A percentile compares a stretch with the other conserved stretches of the same genome.
Conservation (phyloP, 306 rosid genomes). For the Crataegus laevigata region DNA sequence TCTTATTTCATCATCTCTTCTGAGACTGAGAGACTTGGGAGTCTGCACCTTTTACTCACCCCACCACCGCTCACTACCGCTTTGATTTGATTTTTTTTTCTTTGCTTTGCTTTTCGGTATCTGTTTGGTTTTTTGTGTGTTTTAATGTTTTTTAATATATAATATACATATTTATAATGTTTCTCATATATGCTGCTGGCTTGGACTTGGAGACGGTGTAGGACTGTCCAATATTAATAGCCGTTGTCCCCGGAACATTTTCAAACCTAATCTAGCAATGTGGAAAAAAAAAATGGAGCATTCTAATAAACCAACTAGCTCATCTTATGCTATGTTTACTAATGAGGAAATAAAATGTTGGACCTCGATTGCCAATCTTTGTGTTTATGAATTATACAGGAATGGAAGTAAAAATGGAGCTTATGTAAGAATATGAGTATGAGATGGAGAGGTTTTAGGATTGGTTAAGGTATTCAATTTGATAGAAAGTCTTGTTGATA, state of each 20-base stretch:
- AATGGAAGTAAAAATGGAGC: background rate
- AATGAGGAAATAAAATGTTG: background rate
- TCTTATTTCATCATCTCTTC: slow-evolving; percentile 31
- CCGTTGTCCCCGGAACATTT: slow-evolving; percentile 52
- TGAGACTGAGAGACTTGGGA: slow-evolving; percentile 30
- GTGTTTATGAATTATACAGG: background rate
- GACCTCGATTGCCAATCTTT: background rate
- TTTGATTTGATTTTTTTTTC: slow-evolving; percentile 2
- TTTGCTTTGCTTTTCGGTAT: slow-evolving; percentile 13
- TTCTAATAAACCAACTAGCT: background rate
- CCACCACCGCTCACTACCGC: background rate
- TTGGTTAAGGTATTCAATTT: too few relatives aligned
- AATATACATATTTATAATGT: background rate
- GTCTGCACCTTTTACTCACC: slow-evolving; percentile 25
- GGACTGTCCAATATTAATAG: slow-evolving; percentile 48
- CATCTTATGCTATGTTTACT: background rate
- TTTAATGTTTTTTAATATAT: background rate
- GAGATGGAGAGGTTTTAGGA: too few relatives aligned
- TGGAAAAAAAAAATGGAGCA: background rate
- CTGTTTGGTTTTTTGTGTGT: slow-evolving; percentile 6
- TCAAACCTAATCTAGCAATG: slow-evolving; percentile 9
- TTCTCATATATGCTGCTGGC: slow-evolving; percentile 3
- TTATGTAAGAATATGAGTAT: too few relatives aligned
- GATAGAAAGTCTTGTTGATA: too few relatives aligned
- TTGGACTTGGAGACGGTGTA: slow-evolving; percentile 21